A percentile compares a stretch with the other conserved stretches of the same genome.
Conservation (phyloP, 371 early-diverging fungal genomes). For the Mortierella sp. region DNA sequence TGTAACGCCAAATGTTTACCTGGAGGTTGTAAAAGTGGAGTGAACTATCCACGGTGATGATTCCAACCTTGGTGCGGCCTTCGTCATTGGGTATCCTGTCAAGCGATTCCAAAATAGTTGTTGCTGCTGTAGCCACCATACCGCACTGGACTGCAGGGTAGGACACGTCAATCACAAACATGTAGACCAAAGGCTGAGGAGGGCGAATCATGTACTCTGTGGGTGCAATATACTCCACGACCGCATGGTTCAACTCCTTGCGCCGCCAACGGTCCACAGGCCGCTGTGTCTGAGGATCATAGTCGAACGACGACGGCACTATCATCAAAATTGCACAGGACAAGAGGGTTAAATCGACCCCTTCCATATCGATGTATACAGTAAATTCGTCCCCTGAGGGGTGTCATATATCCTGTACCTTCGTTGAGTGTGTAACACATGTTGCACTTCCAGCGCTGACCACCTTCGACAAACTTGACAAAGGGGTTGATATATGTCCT, state of each 20-base stretch:
- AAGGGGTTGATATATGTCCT: conserved; percentile 97
- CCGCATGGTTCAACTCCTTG: conserved; percentile 89
- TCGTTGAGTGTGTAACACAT: conserved; percentile 94
- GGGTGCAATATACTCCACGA: conserved; percentile 96
- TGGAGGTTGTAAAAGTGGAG: conserved; percentile 93
- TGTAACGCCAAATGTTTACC: conserved; percentile 70
- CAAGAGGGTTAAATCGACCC: conserved; percentile 81
- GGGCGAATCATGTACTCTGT: conserved; percentile 95
- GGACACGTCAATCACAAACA: conserved; percentile 96
- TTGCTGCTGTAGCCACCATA: conserved; percentile 80
- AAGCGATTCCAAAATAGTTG: conserved; percentile 85
- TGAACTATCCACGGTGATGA: conserved; percentile 91
- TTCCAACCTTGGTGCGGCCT: conserved; percentile 87
- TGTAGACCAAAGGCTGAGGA: conserved; percentile 93
- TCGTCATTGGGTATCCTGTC: conserved; percentile 93
- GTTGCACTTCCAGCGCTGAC: conserved; percentile 97
- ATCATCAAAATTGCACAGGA: conserved; percentile 69
- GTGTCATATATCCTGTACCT: conserved; percentile 61
- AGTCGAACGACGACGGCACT: conserved; percentile 92
- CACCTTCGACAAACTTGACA: conserved; percentile 93
- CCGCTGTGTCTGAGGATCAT: conserved; percentile 84
- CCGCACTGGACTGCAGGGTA: conserved; percentile 89
- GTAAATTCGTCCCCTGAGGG: background rate
- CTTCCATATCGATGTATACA: conserved; percentile 55
- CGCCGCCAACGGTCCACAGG: conserved; percentile 90